Conservation (phyloP, 139 green algal species). For the Desmodesmus armatus region DNA sequence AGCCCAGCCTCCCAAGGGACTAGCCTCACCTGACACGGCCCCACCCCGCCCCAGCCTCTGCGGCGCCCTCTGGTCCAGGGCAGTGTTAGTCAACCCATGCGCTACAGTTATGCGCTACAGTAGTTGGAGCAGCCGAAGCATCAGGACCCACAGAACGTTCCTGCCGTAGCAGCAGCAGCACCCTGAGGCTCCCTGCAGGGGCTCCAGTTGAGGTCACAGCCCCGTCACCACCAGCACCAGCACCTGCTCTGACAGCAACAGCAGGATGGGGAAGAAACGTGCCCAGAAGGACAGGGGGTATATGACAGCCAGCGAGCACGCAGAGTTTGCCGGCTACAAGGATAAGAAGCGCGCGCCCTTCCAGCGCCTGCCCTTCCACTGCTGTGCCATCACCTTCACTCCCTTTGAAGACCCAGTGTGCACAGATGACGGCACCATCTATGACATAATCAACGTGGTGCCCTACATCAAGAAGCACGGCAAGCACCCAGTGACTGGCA, state of each 20-base stretch:
- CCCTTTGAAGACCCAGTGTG: slow-evolving; percentile 96
- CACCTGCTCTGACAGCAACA: neutral
- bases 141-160: no score
- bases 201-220: no score
- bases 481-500: slow-evolving; percentile 87
- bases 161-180: no score
- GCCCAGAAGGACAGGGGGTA: slow-evolving; percentile 78
- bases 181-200: no score
- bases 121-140: no score
- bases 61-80: no score
- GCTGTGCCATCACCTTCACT: slow-evolving; percentile 94
- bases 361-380: slow-evolving; percentile 91
- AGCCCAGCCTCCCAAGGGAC: no score
- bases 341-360: slow-evolving; percentile 66
- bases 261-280: slow-evolving; percentile 85
- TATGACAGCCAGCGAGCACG: slow-evolving; percentile 93
- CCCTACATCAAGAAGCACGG: slow-evolving; percentile 91
- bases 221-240: neutral
- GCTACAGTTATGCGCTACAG: no score
- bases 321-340: slow-evolving; percentile 86
- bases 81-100: no score
- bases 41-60: no score
- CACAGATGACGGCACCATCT: slow-evolving; percentile 84
- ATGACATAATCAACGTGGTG: slow-evolving; percentile 86
- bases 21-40: no score